Evolutionary conservation across 176 grass and related monocot species (phyloP).

Genomic region (Phoenix roebelenii): DNA sequence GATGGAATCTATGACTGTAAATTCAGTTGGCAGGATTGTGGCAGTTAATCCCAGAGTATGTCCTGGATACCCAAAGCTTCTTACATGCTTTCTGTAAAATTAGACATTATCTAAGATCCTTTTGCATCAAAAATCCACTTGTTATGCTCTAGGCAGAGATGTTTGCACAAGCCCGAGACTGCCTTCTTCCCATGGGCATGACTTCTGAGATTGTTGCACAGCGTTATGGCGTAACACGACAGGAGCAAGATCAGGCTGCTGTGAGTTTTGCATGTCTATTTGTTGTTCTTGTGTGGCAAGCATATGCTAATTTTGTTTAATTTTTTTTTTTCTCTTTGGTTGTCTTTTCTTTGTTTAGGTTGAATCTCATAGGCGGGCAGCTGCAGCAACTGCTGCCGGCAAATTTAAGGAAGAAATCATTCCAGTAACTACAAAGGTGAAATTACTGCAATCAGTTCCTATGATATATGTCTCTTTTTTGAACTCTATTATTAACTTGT

Average conservation of each 20-base stretch:
- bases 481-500: too few species aligned
- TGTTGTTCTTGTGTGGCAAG: background rate
- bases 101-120: background rate
- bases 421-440: slow-evolving; percentile 83
- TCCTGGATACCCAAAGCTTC: background rate
- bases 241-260: slow-evolving; percentile 82
- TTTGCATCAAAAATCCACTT: background rate
- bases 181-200: slow-evolving; percentile 88
- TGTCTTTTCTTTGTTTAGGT: slow-evolving; percentile 28
- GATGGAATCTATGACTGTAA: slow-evolving; percentile 78
- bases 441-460: background rate
- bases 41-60: slow-evolving; percentile 81
- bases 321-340: background rate
- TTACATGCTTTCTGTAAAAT: background rate
- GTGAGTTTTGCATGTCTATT: slow-evolving; percentile 39
- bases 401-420: slow-evolving; percentile 97
- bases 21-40: slow-evolving; percentile 49
- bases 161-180: slow-evolving; percentile 82
- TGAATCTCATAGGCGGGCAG: slow-evolving; percentile 84
- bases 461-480: too few species aligned
- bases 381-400: slow-evolving; percentile 70
- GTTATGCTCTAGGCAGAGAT: slow-evolving; percentile 27
- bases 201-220: slow-evolving; percentile 93
- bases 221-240: slow-evolving; percentile 65
- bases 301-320: background rate